Evolutionary conservation across 2,329 filamentous ascomycete species (phyloP).

Genomic region (Dactylellina parvicollis): DNA sequence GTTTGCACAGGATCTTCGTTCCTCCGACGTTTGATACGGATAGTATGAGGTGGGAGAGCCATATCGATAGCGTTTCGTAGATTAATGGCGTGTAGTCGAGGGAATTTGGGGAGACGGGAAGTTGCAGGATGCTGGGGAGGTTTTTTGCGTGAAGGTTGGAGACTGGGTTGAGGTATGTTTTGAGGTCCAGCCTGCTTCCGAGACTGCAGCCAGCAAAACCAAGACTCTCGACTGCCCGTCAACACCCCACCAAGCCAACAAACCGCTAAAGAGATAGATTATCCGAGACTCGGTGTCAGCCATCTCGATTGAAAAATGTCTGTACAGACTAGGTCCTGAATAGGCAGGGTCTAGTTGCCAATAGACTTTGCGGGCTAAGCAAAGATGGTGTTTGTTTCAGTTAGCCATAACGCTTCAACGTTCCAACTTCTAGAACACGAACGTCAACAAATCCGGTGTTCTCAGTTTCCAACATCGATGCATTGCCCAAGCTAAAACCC

Average conservation of each 20-base stretch:
- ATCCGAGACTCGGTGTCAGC: too few species aligned
- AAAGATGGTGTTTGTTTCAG: not conserved
- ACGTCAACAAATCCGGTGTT: not conserved
- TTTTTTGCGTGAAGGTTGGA: slow-evolving; percentile 3
- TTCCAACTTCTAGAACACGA: not conserved
- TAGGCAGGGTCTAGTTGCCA: slow-evolving; percentile 11
- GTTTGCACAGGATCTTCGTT: slow-evolving; percentile 58
- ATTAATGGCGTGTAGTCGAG: not conserved
- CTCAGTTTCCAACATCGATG: not conserved
- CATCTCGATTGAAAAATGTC: too few species aligned
- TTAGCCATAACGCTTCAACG: not conserved
- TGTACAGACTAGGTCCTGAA: too few species aligned
- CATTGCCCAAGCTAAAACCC: not conserved
- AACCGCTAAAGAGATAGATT: too few species aligned
- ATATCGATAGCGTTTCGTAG: slow-evolving; percentile 13
- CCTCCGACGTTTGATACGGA: slow-evolving; percentile 57
- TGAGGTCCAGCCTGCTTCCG: not conserved
- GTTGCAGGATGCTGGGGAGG: slow-evolving; percentile 8
- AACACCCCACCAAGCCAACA: too few species aligned
- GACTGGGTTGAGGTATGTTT: slow-evolving; percentile 17
- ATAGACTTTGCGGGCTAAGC: not conserved
- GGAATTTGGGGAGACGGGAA: not conserved
- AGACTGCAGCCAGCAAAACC: too few species aligned
- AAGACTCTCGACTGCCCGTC: too few species aligned
- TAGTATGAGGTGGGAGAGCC: slow-evolving; percentile 58